phyloP scores from a whole-genome alignment of 495 filamentous ascomycete species.

The Penicillium mononematosum region DNA sequence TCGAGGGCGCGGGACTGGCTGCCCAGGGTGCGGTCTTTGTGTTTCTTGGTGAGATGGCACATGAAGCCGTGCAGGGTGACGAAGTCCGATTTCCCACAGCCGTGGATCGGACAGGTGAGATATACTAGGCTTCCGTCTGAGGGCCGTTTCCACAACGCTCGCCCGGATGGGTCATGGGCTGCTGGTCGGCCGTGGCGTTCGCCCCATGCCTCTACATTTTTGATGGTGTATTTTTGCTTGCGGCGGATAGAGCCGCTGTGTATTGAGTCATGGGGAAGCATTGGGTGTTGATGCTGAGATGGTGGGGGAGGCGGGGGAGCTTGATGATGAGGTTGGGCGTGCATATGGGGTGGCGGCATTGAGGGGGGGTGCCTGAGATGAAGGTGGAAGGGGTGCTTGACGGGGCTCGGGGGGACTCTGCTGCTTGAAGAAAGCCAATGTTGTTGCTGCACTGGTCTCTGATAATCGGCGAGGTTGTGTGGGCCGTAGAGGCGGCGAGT shows the following conservation, averaged over 20 bases:
- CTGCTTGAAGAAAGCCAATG: slow-evolving; percentile 52
- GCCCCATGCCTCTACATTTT: slow-evolving; percentile 52
- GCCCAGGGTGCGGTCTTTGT: slow-evolving; percentile 49
- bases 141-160: slow-evolving; percentile 47
- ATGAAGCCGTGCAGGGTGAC: slow-evolving; percentile 50
- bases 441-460: slow-evolving; percentile 51
- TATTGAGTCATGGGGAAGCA: slow-evolving; percentile 32
- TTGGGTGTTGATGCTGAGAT: slow-evolving; percentile 26
- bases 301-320: slow-evolving; percentile 16
- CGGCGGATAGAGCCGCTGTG: slow-evolving; percentile 39
- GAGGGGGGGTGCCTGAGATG: slow-evolving; percentile 27
- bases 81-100: slow-evolving; percentile 48
- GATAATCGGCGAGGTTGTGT: slow-evolving; percentile 46
- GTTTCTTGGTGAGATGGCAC: slow-evolving; percentile 52
- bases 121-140: slow-evolving; percentile 50
- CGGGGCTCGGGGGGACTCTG: slow-evolving; percentile 50
- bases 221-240: slow-evolving; percentile 53
- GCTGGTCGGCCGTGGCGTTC: slow-evolving; percentile 49
- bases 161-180: slow-evolving; percentile 45
- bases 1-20: slow-evolving; percentile 49
- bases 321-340: slow-evolving; percentile 25
- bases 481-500: slow-evolving; percentile 46
- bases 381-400: slow-evolving; percentile 33
- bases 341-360: slow-evolving; percentile 27
- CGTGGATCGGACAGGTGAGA: slow-evolving; percentile 44